Conservation (phyloP, 2,329 filamentous ascomycete species). For the Penicillium sp. region DNA sequence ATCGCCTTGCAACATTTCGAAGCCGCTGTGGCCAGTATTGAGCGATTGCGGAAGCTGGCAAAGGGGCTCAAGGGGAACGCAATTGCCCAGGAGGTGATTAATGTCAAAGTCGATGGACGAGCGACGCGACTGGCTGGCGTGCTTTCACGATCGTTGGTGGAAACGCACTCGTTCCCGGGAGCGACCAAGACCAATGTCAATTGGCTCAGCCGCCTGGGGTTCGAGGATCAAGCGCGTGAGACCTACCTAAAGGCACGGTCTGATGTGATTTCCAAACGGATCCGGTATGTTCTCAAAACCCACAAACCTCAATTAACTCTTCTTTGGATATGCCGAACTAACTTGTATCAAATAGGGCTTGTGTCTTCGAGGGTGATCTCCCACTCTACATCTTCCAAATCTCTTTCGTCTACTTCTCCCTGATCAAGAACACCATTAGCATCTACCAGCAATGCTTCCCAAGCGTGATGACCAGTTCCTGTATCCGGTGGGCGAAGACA, state of each 20-base stretch:
- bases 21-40: constrained; percentile 79
- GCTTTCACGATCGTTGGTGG: constrained; percentile 76
- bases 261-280: constrained; percentile 78
- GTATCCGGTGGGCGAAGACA: constrained; percentile 98
- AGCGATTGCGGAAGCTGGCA: constrained; percentile 80
- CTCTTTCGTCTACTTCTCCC: constrained; percentile 92
- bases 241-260: constrained; percentile 82
- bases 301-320: neutral
- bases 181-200: constrained; percentile 81
- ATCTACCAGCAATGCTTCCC: constrained; percentile 90
- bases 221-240: constrained; percentile 86
- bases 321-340: neutral
- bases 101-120: constrained; percentile 86
- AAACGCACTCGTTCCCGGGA: constrained; percentile 75
- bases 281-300: constrained; percentile 64
- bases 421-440: constrained; percentile 90
- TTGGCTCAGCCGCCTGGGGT: constrained; percentile 86
- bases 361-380: constrained; percentile 92
- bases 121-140: constrained; percentile 77
- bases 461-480: constrained; percentile 85
- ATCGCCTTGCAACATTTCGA: constrained; percentile 91
- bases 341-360: constrained; percentile 67
- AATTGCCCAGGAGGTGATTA: constrained; percentile 90
- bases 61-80: constrained; percentile 82
- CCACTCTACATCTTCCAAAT: constrained; percentile 93